Evolutionary conservation across 345 rosid genomes (phyloP), one percentile per base, ranked within the genome.

Genomic region (Lepidium didymum): DNA sequence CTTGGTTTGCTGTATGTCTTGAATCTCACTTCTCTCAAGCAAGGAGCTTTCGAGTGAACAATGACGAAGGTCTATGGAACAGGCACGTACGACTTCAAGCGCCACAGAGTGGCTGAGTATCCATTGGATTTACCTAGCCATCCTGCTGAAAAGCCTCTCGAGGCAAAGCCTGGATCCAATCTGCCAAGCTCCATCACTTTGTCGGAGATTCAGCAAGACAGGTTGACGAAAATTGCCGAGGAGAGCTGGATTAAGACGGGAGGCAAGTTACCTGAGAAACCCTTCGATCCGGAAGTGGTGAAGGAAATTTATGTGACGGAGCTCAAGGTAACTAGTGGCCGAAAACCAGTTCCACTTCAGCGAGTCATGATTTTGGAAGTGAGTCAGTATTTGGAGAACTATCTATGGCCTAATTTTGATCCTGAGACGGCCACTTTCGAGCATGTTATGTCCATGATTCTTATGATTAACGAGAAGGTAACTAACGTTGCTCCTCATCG

Each of bases 391-490:
- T 74, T 94, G 85, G 97, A 91, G 88, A 94, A 94, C 44, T 91
- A 86, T 72, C 79, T 89, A 6, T 91, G 97, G 99, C 99, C 96
- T 10, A 89, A 91, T 78, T 94, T 91, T 55, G 93, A 87, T 2
- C 78, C 91, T 0, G 89, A 83, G 69, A 80, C 89, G 0, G 92
- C 95, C 0, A 78, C 91, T 4, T 91, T 86, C 56, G 97, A 94
- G 87, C 99, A 94, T 72, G 88, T 88, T 5, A 94, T 94, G 95
- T 94, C 97, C 12, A 88, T 94, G 96, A 88, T 91, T 60, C 89
- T 94, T 58, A 94, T 94, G 97, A 80, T 94, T 46, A 93, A 93
- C 66, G 98, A 89, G 83, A 89, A 89, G 96, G 96, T 88, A 69
- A 73, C 27, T 54, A 44, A 10, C 6, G 16, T 9, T 13, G 13